Evolutionary conservation across 1,139 yeast species (phyloP).

Genomic region (Yamadazyma sp.): DNA sequence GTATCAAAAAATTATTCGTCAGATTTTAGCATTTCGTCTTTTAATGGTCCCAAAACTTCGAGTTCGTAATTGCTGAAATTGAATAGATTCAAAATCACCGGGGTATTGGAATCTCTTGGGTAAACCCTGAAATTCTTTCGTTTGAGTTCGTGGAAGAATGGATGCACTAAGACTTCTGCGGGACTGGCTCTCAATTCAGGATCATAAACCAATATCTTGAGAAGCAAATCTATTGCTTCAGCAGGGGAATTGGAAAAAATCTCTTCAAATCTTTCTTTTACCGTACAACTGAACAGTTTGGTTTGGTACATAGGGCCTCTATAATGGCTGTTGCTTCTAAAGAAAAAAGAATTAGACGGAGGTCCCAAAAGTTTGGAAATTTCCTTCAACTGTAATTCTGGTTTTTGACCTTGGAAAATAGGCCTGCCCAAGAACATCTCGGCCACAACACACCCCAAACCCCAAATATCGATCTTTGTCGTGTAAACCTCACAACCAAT

Average conservation of each 20-base stretch:
- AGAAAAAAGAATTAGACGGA: slow-evolving; percentile 72
- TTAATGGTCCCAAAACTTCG: slow-evolving; percentile 46
- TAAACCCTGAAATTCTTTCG: slow-evolving; percentile 54
- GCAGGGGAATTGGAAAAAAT: slow-evolving; percentile 70
- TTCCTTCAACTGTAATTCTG: slow-evolving; percentile 72
- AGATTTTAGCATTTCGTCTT: slow-evolving; percentile 28
- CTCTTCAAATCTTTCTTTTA: slow-evolving; percentile 64
- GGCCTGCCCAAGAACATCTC: slow-evolving; percentile 83
- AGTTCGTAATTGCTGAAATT: slow-evolving; percentile 57
- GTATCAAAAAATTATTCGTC: slow-evolving; percentile 6
- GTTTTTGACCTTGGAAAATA: slow-evolving; percentile 78
- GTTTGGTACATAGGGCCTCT: slow-evolving; percentile 73
- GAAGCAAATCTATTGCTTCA: slow-evolving; percentile 67
- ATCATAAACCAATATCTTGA: slow-evolving; percentile 70
- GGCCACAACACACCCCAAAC: slow-evolving; percentile 80
- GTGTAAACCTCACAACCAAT: slow-evolving; percentile 75
- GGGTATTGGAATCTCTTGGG: slow-evolving; percentile 51
- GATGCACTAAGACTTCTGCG: slow-evolving; percentile 65
- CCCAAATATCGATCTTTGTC: slow-evolving; percentile 84
- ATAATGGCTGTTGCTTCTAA: slow-evolving; percentile 71
- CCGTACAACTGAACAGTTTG: slow-evolving; percentile 61
- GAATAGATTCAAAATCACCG: slow-evolving; percentile 47
- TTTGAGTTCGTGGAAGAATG: slow-evolving; percentile 69
- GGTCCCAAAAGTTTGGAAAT: slow-evolving; percentile 75
- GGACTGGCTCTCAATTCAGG: slow-evolving; percentile 71